Percentiles rank a stretch among this genome's conserved stretches.
These are phyloP conservation scores for Fusarium coffeatum DNA, from an alignment of 2,329 filamentous ascomycete species.

Conservation along the genomic window DNA sequence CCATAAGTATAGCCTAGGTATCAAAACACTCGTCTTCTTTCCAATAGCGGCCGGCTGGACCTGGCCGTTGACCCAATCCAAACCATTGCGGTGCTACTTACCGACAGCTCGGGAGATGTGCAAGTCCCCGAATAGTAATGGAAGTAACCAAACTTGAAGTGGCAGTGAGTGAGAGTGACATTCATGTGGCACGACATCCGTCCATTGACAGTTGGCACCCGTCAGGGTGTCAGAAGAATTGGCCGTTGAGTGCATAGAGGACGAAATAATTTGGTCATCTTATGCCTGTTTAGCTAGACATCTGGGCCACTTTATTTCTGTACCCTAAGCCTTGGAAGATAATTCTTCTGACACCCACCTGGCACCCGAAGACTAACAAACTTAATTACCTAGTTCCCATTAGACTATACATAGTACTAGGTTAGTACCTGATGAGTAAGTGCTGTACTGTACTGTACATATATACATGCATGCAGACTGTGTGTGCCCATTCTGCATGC, in stretches of 20 bases:
- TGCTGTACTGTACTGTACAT: background rate
- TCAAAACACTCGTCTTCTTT: background rate
- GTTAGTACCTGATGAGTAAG: background rate
- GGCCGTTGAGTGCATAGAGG: too few species aligned
- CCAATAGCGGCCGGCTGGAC: constrained; percentile 3
- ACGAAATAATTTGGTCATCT: too few species aligned
- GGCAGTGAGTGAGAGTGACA: constrained; percentile 24
- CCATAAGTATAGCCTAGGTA: background rate
- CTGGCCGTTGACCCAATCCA: constrained; percentile 5
- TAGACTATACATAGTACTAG: background rate
- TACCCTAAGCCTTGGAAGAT: too few species aligned
- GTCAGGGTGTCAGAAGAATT: too few species aligned
- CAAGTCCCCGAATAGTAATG: constrained; percentile 25
- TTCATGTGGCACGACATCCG: background rate
- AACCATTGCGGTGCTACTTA: background rate
- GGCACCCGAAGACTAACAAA: constrained; percentile 13
- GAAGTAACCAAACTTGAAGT: constrained; percentile 21
- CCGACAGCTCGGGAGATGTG: constrained; percentile 38
- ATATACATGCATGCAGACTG: background rate
- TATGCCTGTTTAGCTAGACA: too few species aligned
- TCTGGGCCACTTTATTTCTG: too few species aligned
- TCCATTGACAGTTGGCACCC: constrained; percentile 12
- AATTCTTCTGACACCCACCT: too few species aligned
- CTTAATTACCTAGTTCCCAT: background rate
- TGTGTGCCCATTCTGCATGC: background rate